phyloP scores from a whole-genome alignment of 2,329 filamentous ascomycete genomes.

The Calonectria pauciramosa region DNA sequence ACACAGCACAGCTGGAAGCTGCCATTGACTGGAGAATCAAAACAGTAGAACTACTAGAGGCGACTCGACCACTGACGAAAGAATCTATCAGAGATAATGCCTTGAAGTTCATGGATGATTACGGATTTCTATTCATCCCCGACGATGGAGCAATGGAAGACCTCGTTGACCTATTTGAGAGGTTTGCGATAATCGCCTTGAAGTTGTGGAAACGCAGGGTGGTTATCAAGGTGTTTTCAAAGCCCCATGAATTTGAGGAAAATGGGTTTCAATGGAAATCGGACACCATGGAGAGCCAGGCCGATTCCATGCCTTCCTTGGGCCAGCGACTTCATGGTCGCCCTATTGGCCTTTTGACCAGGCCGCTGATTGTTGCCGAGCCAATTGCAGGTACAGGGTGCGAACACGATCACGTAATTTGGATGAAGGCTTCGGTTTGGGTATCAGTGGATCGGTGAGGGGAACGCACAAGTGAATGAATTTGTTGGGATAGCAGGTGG shows the following conservation, averaged over 20 bases:
- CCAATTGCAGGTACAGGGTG: not conserved
- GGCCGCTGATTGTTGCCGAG: not conserved
- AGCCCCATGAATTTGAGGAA: not conserved
- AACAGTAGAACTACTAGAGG: slow-evolving; percentile 1
- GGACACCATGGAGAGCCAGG: not conserved
- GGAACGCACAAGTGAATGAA: no score
- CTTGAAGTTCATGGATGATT: not conserved
- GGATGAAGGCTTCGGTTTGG: not conserved
- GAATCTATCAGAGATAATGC: not conserved
- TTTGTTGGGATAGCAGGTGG: no score
- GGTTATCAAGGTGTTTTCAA: not conserved
- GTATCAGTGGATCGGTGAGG: not conserved
- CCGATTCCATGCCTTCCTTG: not conserved
- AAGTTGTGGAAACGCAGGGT: slow-evolving; percentile 16
- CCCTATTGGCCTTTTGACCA: not conserved
- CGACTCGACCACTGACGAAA: not conserved
- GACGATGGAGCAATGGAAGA: not conserved
- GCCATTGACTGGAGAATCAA: slow-evolving; percentile 10
- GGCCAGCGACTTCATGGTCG: not conserved
- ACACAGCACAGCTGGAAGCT: not conserved
- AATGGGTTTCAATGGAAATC: not conserved
- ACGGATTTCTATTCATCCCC: not conserved
- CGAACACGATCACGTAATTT: not conserved
- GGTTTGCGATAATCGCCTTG: slow-evolving; percentile 2
- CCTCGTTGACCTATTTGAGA: not conserved